Percentiles rank a stretch among this genome's conserved stretches.
These are phyloP conservation scores for Articulospora tetracladia DNA, from an alignment of 495 filamentous ascomycete species.

Conservation along the genomic window DNA sequence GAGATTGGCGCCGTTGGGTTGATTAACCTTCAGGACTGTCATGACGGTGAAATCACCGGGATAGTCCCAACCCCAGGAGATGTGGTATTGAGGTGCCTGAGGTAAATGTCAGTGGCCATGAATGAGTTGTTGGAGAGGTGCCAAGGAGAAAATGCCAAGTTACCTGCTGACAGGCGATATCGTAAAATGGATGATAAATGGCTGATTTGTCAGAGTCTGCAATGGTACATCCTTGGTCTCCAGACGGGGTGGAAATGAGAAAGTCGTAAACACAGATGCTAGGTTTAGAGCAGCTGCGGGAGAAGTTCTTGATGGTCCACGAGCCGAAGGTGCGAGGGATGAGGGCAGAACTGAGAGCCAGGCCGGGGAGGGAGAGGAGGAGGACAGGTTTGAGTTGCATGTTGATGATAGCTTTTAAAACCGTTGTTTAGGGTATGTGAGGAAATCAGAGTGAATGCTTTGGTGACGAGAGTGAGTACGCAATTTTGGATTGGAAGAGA, in stretches of 20 bases:
- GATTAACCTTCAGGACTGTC: slow-evolving; percentile 8
- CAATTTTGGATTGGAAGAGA: too few species aligned
- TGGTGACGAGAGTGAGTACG: too few species aligned
- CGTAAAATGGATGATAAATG: slow-evolving; percentile 7
- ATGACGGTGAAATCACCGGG: slow-evolving; percentile 16
- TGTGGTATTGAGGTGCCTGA: not conserved
- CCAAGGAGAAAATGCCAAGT: not conserved
- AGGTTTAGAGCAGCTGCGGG: slow-evolving; percentile 2
- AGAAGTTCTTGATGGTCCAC: slow-evolving; percentile 9
- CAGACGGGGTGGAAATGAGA: not conserved
- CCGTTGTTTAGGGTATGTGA: too few species aligned
- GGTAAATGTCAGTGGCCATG: not conserved
- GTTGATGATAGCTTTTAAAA: too few species aligned
- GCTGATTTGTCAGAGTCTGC: not conserved
- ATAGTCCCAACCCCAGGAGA: slow-evolving; percentile 21
- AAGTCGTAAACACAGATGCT: slow-evolving; percentile 7
- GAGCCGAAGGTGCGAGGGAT: not conserved
- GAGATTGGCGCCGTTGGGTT: not conserved
- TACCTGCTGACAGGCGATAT: slow-evolving; percentile 1
- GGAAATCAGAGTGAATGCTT: too few species aligned
- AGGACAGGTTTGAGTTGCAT: not conserved
- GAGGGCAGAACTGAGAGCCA: not conserved
- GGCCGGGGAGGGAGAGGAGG: not conserved
- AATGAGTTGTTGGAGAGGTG: not conserved
- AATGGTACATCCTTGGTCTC: not conserved